Evolutionary conservation across 352 stramenopile species (phyloP).

Genomic region (Elongisporangium anandrum): DNA sequence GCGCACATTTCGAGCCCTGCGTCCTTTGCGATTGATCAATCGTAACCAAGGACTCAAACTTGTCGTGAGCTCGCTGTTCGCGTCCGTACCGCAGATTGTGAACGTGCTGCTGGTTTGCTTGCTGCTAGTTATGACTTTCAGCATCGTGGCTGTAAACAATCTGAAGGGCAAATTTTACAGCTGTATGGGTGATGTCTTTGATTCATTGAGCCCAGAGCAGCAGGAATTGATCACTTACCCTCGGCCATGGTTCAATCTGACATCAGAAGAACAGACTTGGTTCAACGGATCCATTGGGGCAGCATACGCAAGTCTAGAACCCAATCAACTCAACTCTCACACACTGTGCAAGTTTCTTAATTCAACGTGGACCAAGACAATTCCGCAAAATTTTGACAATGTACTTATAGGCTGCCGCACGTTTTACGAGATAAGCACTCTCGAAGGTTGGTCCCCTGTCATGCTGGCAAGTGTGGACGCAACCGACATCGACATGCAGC

Average conservation of each 20-base stretch:
- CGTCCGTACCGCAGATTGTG: slow-evolving; percentile 73
- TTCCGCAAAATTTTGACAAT: slow-evolving; percentile 80
- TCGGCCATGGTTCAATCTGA: slow-evolving; percentile 41
- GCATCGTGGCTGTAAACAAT: slow-evolving; percentile 90
- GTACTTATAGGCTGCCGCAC: slow-evolving; percentile 46
- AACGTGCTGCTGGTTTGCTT: slow-evolving; percentile 81
- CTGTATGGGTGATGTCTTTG: slow-evolving; percentile 49
- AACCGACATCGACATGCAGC: slow-evolving; percentile 86
- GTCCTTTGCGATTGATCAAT: slow-evolving; percentile 80
- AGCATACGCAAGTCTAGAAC: slow-evolving; percentile 9
- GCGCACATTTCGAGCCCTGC: slow-evolving; percentile 57
- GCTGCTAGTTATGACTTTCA: slow-evolving; percentile 88
- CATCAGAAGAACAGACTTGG: slow-evolving; percentile 28
- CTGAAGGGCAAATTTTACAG: slow-evolving; percentile 84
- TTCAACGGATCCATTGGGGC: slow-evolving; percentile 17
- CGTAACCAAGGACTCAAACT: slow-evolving; percentile 74
- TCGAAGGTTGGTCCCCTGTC: slow-evolving; percentile 84
- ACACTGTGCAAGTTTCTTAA: slow-evolving; percentile 37
- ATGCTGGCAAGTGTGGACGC: slow-evolving; percentile 87
- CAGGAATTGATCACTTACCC: slow-evolving; percentile 39
- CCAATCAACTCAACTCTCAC: slow-evolving; percentile 26
- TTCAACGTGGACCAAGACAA: slow-evolving; percentile 35
- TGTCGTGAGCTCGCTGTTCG: slow-evolving; percentile 82
- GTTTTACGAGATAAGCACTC: slow-evolving; percentile 90
- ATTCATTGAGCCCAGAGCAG: slow-evolving; percentile 22